phyloP scores from a whole-genome alignment of 2,329 filamentous ascomycete species.

The Fusarium begoniae region DNA sequence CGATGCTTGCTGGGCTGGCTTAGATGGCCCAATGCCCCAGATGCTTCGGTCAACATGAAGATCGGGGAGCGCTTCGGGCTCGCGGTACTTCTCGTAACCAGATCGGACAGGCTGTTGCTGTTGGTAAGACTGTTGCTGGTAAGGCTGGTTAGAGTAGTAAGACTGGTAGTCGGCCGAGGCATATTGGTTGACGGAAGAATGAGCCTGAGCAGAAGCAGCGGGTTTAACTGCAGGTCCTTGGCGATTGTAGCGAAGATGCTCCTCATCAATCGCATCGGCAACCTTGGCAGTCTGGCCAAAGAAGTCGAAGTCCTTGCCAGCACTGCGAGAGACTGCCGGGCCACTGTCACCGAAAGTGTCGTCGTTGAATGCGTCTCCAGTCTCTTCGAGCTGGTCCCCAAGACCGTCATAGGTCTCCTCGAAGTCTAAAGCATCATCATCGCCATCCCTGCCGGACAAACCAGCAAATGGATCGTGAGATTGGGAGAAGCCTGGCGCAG shows the following conservation, averaged over 20 bases:
- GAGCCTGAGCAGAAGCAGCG: conserved; percentile 44
- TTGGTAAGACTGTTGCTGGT: conserved; percentile 40
- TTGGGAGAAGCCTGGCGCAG: conserved; percentile 83
- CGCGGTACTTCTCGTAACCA: conserved; percentile 92
- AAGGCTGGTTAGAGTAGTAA: conserved; percentile 36
- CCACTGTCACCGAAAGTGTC: conserved; percentile 79
- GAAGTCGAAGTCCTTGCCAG: conserved; percentile 97
- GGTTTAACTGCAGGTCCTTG: conserved; percentile 68
- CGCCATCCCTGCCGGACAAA: conserved; percentile 72
- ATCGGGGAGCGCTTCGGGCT: conserved; percentile 85
- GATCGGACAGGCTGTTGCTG: conserved; percentile 74
- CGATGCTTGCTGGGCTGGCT: conserved; percentile 47
- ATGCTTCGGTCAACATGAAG: conserved; percentile 92
- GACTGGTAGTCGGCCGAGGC: conserved; percentile 49
- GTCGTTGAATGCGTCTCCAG: conserved; percentile 94
- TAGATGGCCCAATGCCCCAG: conserved; percentile 79
- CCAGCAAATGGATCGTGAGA: conserved; percentile 87
- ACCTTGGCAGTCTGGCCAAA: conserved; percentile 92
- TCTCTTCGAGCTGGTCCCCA: conserved; percentile 89
- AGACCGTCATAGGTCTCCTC: conserved; percentile 98
- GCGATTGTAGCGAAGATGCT: conserved; percentile 84
- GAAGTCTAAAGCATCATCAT: conserved; percentile 75
- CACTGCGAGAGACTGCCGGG: conserved; percentile 55
- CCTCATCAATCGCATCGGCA: conserved; percentile 85
- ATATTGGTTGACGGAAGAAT: conserved; percentile 49